Base-by-base conservation (phyloP, 2,329 filamentous ascomycete genomes). In the Fusarium sp. region DNA sequence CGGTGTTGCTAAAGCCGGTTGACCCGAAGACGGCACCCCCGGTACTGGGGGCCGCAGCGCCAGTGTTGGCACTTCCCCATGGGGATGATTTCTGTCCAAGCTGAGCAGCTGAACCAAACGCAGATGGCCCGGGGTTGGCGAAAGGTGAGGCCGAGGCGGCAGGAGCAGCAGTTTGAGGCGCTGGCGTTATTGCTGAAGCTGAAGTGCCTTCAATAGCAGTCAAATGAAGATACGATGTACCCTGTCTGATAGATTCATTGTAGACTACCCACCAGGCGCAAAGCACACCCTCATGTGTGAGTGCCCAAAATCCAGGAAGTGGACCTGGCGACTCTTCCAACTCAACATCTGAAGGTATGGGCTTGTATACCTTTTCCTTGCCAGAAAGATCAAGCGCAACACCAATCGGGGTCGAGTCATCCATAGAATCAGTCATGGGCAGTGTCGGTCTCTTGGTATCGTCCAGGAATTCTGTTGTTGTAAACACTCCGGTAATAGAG, bases 191-290 rank as follows among this genome's bases (percentile, higher is more conserved):
- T 6, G 77, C 71, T 67, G 76, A 59, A 30, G 73, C 53, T 20
- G 75, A 66, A 56, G 75, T 73, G 4, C 79, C 78, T 59, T 83
- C 81, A 32, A 81, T 82, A 44, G 80, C 81, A 40, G 84, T 81
- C 67, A 97, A 82, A 6, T 91, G 92, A 40, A 90, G 86, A 77
- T 94, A 98, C 1, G 88, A 87, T 8, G 87, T 88, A 5, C 90
- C 90, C 71, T 90, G 83, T 61, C 90, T 88, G 64, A 99, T 89
- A 3, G 95, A 94, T 41, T 96, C 93, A 35, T 91, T 88, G 79
- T 97, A 97, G 20, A 98, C 87, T 43, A 98, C 81, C 93, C 95
- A 97, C 94, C 95, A 99, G 14, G 89, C 86, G 45, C 88, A 89
- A 17, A 99, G 83, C 11, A 97, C 81, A 67, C 96, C 96, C 74